Base-by-base conservation (phyloP, 768 basidiomycete genomes). In the Lentinula sp. region DNA sequence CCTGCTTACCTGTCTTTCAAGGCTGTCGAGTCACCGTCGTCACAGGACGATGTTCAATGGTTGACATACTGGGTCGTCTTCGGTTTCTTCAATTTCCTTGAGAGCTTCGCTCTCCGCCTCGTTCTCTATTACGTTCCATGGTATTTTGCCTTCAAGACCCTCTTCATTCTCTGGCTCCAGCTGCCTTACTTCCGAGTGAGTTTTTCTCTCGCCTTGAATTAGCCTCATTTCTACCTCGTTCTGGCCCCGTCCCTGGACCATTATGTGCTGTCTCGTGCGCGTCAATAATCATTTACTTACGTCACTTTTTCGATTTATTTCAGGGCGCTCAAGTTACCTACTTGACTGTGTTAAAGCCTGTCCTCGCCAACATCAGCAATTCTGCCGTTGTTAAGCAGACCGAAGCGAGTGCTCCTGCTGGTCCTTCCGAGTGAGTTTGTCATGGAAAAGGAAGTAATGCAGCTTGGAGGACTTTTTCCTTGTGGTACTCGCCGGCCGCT, bases 51-150 rank as follows among this genome's bases (percentile, higher is more conserved):
- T 75, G 80, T 89, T 68, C 95, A 97, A 76, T 98, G 95, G 95
- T 82, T 98, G 70, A 96, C 95, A 2, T 98, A 98, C 81, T 98
- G 96, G 96, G 82, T 92, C 70, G 83, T 96, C 58, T 95, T 97
- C 67, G 94, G 93, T 59, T 89, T 87, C 74, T 88, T 97, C 84
- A 96, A 89, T 79, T 92, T 97, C 76, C 68, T 91, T 62, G 96
- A 98, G 78, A 88, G 84, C 69, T 82, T 96, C 67, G 92, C 91
- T 57, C 79, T 92, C 64, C 84, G 89, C 56, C 62, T 90, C 63
- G 83, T 97, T 62, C 86, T 98, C 65, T 93, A 95, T 80, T 98
- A 95, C 70, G 70, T 95, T 67, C 92, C 95, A 48, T 94, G 93
- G 90, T 98, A 96, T 74, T 97, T 88, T 71, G 87, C 90, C 49